Percentiles rank a stretch among this genome's conserved stretches.
These are phyloP conservation scores for Sanghuangporus baumii DNA, from an alignment of 1,284 basidiomycete genomes.

Conservation along the genomic window DNA sequence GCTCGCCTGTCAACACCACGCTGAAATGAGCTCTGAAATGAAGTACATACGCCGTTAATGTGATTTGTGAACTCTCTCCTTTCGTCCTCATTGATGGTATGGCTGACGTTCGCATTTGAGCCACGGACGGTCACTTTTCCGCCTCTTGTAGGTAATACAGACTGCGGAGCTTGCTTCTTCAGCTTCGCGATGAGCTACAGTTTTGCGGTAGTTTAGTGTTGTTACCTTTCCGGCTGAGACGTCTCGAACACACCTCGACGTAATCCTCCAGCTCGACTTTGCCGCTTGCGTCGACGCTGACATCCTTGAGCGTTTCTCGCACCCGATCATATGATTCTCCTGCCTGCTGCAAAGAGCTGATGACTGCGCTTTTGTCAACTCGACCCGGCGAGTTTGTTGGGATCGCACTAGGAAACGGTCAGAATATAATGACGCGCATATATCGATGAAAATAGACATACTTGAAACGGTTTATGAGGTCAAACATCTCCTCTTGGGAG, in stretches of 20 bases:
- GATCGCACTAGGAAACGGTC: constrained; percentile 52
- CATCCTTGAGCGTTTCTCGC: constrained; percentile 89
- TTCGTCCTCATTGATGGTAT: constrained; percentile 99
- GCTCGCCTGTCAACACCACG: neutral
- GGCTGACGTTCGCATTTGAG: constrained; percentile 92
- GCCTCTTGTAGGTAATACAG: constrained; percentile 65
- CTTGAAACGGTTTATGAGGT: constrained; percentile 92
- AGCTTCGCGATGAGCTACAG: constrained; percentile 79
- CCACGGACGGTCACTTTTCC: constrained; percentile 95
- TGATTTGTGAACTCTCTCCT: constrained; percentile 94
- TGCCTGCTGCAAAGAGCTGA: constrained; percentile 69
- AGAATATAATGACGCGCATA: constrained; percentile 11
- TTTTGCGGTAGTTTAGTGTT: constrained; percentile 18
- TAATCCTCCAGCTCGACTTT: constrained; percentile 98
- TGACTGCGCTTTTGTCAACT: constrained; percentile 76
- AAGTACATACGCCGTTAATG: constrained; percentile 76
- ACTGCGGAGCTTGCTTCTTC: constrained; percentile 45
- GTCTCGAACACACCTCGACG: constrained; percentile 69
- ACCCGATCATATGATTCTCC: constrained; percentile 92
- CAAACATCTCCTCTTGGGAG: constrained; percentile 87
- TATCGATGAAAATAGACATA: constrained; percentile 38
- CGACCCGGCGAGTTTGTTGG: constrained; percentile 82
- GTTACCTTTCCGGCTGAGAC: neutral
- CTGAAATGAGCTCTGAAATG: constrained; percentile 7
- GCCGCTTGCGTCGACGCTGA: constrained; percentile 91